Evolutionary conservation across 768 basidiomycete genomes (phyloP), one percentile per base, ranked within the genome.

Genomic region (Collybia mongolica): DNA sequence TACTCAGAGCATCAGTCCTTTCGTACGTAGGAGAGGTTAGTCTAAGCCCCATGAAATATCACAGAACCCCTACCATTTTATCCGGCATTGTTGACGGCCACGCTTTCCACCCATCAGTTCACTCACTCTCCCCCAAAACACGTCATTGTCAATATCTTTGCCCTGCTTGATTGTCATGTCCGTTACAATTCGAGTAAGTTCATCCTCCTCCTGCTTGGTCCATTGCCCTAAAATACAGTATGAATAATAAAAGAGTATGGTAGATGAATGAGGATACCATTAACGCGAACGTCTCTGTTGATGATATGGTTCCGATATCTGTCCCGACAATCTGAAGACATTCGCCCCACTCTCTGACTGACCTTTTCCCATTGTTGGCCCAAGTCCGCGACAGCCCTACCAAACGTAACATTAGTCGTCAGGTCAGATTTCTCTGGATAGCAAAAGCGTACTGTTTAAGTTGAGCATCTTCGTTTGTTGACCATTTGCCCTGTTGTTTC

Each of bases 341-440:
- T 84, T 38, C 91, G 77, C 20, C 88, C 88, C 5, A 93, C 89
- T 17, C 74, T 64, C 38, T 68, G 68, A 60, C 86, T 83, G 39
- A 93, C 78, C 59, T 84, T 87, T 67, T 90, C 86, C 91, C 91
- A 93, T 60, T 83, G 80, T 54, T 87, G 85, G 12, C 91, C 91
- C 20, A 83, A 66, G 42, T 83, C 77, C 5, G 64, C 63, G 15
- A 93, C 84, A 19, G 88, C 88, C 49, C 91, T 93, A 51, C 26
- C 44, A n/a, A 39, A 49, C 46, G 40, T 32, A 38, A 32, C 18
- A 23, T 47, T 15, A 51, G 49, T 14, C 37, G 38, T 12, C 18
- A 2, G 36, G 41, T 35, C 12, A 49, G 19, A 19, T 35, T 39
- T 38, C 24, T 26, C 14, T 28, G 9, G 23, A 46, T n/a, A 17